Evolutionary conservation across 2,329 filamentous ascomycete genomes (phyloP), one percentile per base, ranked within the genome.

Genomic region (Reticulascus tulasneorum): DNA sequence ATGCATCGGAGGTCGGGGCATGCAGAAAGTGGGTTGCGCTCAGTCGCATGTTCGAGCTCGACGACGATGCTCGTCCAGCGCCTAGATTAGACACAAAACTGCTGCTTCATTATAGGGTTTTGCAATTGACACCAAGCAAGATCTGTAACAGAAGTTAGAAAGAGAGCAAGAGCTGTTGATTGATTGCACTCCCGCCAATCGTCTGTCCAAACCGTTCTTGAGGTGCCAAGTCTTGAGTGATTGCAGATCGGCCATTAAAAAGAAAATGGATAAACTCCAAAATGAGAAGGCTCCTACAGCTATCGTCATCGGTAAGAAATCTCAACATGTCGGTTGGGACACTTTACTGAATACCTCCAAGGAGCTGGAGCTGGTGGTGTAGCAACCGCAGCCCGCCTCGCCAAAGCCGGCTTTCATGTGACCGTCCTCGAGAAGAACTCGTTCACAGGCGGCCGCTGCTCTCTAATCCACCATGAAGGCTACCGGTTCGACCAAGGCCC

Each of bases 401-500:
- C 82, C 32, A 82, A 81, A 52, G 74, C 82, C 3, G 84, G 84
- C 24, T 79, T 82, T 55, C 56, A 70, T 22, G 84, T 88, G n/a
- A 87, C 82, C 0, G 79, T 88, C 2, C 62, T 88, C n/a, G 84
- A 89, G 59, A 87, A 87, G 66, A 87, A 88, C 52, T 63, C 64
- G 38, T 85, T 84, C 54, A 81, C 78, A 0, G 84, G 84, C 29
- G 84, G 84, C 5, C 69, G 84, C 36, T 88, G 83, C 59, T 83
- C 77, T 28, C 60, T 87, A 18, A 70, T 87, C 23, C 63, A 75
- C 34, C 63, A 75, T 40, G 62, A 75, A 30, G 78, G 75, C 36
- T 78, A 79, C 56, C 77, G 84, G 38, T 88, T 88, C 62, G 84
- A 89, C 52, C 83, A 87, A 64, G 84, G 84, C 0, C 84, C 84